Percentiles rank a stretch among this genome's conserved stretches.
Conservation (phyloP, 1,284 basidiomycete genomes). For the Moesziomyces sp. region DNA sequence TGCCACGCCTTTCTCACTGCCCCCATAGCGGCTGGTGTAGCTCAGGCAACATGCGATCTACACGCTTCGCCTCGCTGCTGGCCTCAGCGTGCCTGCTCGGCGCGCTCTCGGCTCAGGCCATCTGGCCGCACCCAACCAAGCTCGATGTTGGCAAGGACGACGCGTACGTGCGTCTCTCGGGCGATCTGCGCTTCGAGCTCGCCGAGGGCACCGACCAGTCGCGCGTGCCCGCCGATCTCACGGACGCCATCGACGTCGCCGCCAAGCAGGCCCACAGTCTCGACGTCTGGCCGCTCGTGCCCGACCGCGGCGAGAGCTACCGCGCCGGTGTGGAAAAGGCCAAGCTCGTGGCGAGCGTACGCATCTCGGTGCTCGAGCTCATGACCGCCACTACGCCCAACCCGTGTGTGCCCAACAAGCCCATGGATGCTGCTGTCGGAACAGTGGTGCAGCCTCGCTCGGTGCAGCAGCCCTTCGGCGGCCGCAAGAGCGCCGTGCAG, state of each 20-base stretch:
- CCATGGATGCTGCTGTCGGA: not conserved
- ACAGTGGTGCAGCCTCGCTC: conserved; percentile 1
- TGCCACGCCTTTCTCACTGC: not conserved
- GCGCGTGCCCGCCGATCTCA: conserved; percentile 69
- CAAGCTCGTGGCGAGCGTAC: conserved; percentile 29
- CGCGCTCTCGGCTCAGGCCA: conserved; percentile 23
- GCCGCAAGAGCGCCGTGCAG: conserved; percentile 2
- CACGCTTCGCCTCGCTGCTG: conserved; percentile 11
- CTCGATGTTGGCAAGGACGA: conserved; percentile 72
- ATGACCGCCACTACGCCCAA: conserved; percentile 26
- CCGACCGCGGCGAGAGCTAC: conserved; percentile 72
- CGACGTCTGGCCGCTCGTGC: conserved; percentile 71
- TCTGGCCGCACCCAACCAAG: conserved; percentile 69
- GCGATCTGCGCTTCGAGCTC: conserved; percentile 71
- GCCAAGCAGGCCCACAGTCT: conserved; percentile 66
- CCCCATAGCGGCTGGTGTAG: not conserved
- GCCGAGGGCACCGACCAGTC: conserved; percentile 57
- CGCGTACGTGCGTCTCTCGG: conserved; percentile 70
- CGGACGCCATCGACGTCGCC: conserved; percentile 71
- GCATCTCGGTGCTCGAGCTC: conserved; percentile 41
- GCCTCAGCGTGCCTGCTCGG: conserved; percentile 16
- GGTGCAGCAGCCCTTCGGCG: conserved; percentile 15
- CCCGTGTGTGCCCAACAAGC: conserved; percentile 13
- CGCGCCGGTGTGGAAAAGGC: conserved; percentile 65
- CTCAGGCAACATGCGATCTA: conserved; percentile 11